These are phyloP conservation scores for Candida gorgasii DNA, from an alignment of 805 yeast genomes.

Conservation along the genomic window DNA sequence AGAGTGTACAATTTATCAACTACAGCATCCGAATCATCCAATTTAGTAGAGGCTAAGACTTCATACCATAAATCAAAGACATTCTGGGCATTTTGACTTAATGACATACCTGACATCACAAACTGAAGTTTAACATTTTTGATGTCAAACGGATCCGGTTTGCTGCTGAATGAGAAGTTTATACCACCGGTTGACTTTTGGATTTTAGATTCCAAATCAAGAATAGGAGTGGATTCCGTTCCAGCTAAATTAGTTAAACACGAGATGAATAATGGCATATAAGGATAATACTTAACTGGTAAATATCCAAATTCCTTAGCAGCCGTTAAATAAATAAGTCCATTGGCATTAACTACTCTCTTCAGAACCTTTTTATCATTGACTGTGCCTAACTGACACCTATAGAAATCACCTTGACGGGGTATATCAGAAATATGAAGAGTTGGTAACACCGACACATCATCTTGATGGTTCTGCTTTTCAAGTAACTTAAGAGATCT, in stretches of 20 bases:
- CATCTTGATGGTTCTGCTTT: constrained; percentile 69
- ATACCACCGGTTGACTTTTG: constrained; percentile 85
- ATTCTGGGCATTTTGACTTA: constrained; percentile 60
- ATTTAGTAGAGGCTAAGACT: constrained; percentile 67
- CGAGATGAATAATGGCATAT: constrained; percentile 72
- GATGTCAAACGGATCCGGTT: constrained; percentile 54
- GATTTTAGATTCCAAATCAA: constrained; percentile 81
- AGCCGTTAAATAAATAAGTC: constrained; percentile 76
- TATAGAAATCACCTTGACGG: constrained; percentile 45
- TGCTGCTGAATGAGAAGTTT: constrained; percentile 57
- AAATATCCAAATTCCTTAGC: constrained; percentile 58
- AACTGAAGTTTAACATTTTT: constrained; percentile 52
- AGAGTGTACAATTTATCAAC: constrained; percentile 70
- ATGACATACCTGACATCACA: constrained; percentile 64
- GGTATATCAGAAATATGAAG: constrained; percentile 74
- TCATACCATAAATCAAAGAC: constrained; percentile 69
- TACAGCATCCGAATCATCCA: constrained; percentile 43
- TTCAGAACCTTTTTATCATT: constrained; percentile 39
- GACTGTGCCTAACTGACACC: constrained; percentile 28
- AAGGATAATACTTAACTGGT: constrained; percentile 65
- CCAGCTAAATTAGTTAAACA: constrained; percentile 83
- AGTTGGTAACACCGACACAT: constrained; percentile 78
- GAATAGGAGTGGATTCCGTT: constrained; percentile 68
- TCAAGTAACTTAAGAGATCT: constrained; percentile 62
- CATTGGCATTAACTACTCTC: constrained; percentile 72